phyloP scores from a whole-genome alignment of 148 eudicot species.

The Chenopodium suecicum region DNA sequence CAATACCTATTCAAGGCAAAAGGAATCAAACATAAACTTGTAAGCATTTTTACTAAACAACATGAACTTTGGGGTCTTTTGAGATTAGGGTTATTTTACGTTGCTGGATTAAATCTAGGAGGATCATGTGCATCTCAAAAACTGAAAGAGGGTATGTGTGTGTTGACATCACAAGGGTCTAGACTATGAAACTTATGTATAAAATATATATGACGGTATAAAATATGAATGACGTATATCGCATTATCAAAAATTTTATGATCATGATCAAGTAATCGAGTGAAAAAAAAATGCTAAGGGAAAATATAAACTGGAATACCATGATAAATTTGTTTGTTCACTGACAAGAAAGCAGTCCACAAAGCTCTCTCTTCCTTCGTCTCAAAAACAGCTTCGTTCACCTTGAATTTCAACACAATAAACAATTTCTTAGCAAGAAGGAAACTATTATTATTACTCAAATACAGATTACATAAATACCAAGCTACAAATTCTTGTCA shows the following conservation, averaged over 20 bases:
- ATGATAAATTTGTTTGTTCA: constrained; percentile 57
- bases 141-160: not conserved
- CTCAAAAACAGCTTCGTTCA: constrained; percentile 76
- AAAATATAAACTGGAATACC: constrained; percentile 36
- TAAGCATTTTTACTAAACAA: not conserved
- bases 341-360: constrained; percentile 78
- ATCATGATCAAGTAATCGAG: not conserved
- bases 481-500: not conserved
- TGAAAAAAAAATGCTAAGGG: not conserved
- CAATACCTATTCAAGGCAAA: constrained; percentile 49
- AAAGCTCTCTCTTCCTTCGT: constrained; percentile 71
- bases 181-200: not conserved
- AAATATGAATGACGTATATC: not conserved
- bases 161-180: not conserved
- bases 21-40: not conserved
- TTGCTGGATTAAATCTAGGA: not conserved
- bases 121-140: not conserved
- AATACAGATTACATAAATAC: not conserved
- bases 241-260: not conserved
- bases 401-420: constrained; percentile 35
- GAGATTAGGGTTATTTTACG: not conserved
- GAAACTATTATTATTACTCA: not conserved
- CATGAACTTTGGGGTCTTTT: not conserved
- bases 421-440: not conserved
- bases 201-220: not conserved